Base-by-base conservation (phyloP, 2,329 filamentous ascomycete genomes). In the Trichoderma breve region DNA sequence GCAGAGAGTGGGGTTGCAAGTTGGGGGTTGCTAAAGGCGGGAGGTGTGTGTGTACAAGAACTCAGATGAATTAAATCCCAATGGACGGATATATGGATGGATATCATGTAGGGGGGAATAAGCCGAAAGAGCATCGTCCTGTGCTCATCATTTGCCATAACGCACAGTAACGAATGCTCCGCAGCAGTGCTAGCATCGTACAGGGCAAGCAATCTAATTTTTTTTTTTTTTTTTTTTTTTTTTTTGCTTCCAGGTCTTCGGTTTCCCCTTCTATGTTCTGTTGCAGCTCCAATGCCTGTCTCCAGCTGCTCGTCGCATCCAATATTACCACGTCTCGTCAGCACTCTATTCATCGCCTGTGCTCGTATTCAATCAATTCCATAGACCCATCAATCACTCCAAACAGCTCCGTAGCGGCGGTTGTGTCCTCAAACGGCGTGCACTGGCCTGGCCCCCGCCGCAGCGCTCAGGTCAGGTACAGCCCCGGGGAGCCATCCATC, bases 401-500 rank as follows among this genome's bases (percentile, higher is more conserved):
- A 47, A n/a, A 47, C 53, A 57, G 30, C 57, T 34, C 58, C 58
- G 58, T 36, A 7, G 58, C 30, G 58, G 58, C 32, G 58, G 32
- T 24, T 24, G 32, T 24, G 32, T n/a, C 30, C 18, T 28, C 21
- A 39, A 7, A 18, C 60, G 18, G 28, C 18, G 36, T 5, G 34
- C 36, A 26, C 21, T 62, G 60, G 60, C 60, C 60, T 18, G 21
- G 34, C 34, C 34, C 34, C 34, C 34, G 34, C 34, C 4, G 60
- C 34, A n/a, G 32, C 21, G 34, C 14, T 18, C 26, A 58, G 21
- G 8, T 43, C 60, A 62, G 61, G 61, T 47, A 63, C 61, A 63
- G 61, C 61, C 61, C 61, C 61, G 61, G 61, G 61, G 61, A 63
- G 36, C 61, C 26, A 43, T 60, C 28, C 57, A 60, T 60, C 18